Evolutionary conservation across 129 eudicot genomes (phyloP), one percentile per base, ranked within the genome.

Genomic region (Chrysanthemum seticuspe): DNA sequence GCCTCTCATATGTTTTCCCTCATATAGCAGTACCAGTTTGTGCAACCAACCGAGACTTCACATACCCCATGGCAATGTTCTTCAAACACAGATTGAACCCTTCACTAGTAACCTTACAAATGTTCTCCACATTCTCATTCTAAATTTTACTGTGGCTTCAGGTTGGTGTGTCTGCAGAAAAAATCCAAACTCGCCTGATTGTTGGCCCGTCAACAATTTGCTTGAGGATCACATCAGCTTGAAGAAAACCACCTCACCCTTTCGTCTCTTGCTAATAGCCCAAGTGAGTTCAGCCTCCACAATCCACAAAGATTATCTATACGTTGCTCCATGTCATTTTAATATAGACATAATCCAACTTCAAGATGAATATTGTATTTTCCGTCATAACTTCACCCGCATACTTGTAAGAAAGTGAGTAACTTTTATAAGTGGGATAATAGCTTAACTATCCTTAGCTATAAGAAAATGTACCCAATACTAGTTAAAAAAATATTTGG

Each of bases 51-150:
- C 98, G 97, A 2, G 98, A 85, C 79, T 93, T 90, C 31, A 93
- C 98, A 25, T 89, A 93, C 61, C 98, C 98, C 98, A 93, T 93
- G 14, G 96, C 97, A 68, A 93, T 87, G 78, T 93, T 93, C 91
- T 93, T 93, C 58, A 93, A 87, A 81, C 97, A 93, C 21, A 96
- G 97, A 54, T 97, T 93, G 63, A 93, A 93, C 54, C 98, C 98
- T 75, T 97, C 97, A 25, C 98, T 93, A 1, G 97, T 90, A 34
- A 93, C 85, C 71, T 87, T 97, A 21, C 98, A 23, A 97, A 93
- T 86, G 80, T 60, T 87, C 51, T 84, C 85, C 10, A 97, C 97
- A 14, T 75, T 84, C 67, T 87, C 97, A 8, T 86, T 81, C 74
- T 89, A 89, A 73, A 93, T 90, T 92, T 90, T 97, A 49, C 98